A percentile compares a stretch with the other conserved stretches of the same genome.
Conservation (phyloP, 2,329 filamentous ascomycete species). For the Aureobasidium sp. region DNA sequence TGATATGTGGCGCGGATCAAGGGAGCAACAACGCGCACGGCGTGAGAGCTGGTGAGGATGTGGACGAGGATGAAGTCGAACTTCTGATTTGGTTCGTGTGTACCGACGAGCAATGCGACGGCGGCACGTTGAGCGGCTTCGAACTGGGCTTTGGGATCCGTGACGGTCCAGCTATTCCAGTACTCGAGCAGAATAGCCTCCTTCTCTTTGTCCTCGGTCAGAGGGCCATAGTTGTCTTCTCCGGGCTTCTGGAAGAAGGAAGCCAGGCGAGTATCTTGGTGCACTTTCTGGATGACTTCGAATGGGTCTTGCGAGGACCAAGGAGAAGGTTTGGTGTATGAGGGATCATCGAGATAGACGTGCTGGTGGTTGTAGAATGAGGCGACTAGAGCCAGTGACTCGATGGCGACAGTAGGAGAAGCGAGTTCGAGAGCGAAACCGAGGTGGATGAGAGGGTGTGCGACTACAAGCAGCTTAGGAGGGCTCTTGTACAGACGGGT, state of each 20-base stretch:
- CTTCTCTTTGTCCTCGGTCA: conserved; percentile 64
- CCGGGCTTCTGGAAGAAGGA: conserved; percentile 51
- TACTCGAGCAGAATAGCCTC: conserved; percentile 70
- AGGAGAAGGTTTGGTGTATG: conserved; percentile 58
- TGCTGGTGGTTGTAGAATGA: conserved; percentile 50
- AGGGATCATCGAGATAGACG: conserved; percentile 60
- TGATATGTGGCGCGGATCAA: conserved; percentile 67
- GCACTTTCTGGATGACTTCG: conserved; percentile 63
- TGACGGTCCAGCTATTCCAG: conserved; percentile 79
- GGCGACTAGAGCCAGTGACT: conserved; percentile 65
- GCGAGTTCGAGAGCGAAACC: conserved; percentile 89
- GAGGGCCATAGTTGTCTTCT: conserved; percentile 53
- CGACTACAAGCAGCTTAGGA: conserved; percentile 49
- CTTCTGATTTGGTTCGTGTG: conserved; percentile 39
- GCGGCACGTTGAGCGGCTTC: conserved; percentile 55
- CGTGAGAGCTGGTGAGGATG: conserved; percentile 76
- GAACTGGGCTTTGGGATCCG: conserved; percentile 65
- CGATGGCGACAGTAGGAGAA: conserved; percentile 77
- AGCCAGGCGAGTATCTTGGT: conserved; percentile 61
- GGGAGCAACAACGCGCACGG: conserved; percentile 76
- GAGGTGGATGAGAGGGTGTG: conserved; percentile 86
- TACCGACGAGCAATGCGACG: conserved; percentile 53
- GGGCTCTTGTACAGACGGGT: background rate
- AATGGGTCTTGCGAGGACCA: conserved; percentile 54
- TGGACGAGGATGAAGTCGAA: conserved; percentile 84